Evolutionary conservation across 2,329 filamentous ascomycete genomes (phyloP).

Genomic region (Paracoccidioides brasiliensis): DNA sequence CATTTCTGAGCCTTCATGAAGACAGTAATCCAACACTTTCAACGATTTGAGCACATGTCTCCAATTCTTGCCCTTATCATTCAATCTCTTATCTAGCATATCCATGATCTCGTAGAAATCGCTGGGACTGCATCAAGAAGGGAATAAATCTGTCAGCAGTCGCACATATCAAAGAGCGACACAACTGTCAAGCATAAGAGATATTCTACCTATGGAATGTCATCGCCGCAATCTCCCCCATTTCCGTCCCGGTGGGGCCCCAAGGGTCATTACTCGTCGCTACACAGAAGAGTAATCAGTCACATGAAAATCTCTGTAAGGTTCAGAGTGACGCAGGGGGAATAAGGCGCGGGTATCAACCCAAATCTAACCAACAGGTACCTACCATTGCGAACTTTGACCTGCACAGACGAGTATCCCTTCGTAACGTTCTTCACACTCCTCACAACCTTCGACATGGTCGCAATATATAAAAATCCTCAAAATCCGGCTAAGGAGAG

Average conservation of each 20-base stretch:
- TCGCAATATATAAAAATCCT: background rate
- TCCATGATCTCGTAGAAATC: slow-evolving; percentile 99
- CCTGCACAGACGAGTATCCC: slow-evolving; percentile 89
- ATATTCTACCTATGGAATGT: slow-evolving; percentile 78
- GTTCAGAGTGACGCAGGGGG: background rate
- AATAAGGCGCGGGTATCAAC: background rate
- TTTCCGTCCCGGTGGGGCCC: slow-evolving; percentile 94
- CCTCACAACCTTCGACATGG: slow-evolving; percentile 92
- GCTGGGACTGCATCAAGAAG: slow-evolving; percentile 50
- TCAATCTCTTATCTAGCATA: slow-evolving; percentile 96
- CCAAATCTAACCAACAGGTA: slow-evolving; percentile 9
- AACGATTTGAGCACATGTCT: slow-evolving; percentile 93
- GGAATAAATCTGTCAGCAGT: background rate
- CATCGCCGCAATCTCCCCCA: slow-evolving; percentile 96
- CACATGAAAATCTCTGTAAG: background rate
- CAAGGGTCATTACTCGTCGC: slow-evolving; percentile 98
- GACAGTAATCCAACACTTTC: slow-evolving; percentile 94
- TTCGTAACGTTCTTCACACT: slow-evolving; percentile 99
- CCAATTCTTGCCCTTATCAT: slow-evolving; percentile 99
- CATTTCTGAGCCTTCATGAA: slow-evolving; percentile 92
- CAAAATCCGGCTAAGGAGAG: background rate
- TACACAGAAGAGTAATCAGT: slow-evolving; percentile 29
- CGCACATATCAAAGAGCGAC: background rate
- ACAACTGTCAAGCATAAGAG: background rate
- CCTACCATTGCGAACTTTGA: slow-evolving; percentile 95